Percentiles rank a stretch among this genome's conserved stretches.
Conservation (phyloP, 1,284 basidiomycete genomes). For the Pseudozyma tsukubaensis region DNA sequence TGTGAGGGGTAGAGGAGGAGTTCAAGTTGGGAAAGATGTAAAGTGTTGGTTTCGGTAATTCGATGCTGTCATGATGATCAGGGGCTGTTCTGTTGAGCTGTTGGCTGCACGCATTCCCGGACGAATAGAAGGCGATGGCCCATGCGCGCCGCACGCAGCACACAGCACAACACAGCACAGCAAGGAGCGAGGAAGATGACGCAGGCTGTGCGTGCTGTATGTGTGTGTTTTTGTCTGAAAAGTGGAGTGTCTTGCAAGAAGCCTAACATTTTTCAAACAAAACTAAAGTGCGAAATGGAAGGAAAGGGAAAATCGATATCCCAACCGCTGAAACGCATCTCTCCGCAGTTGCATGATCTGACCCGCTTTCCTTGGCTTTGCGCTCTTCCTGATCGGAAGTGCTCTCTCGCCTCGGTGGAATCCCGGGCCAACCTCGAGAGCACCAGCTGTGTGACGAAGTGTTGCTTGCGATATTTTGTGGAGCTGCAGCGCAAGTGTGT, state of each 20-base stretch:
- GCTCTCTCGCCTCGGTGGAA: not conserved
- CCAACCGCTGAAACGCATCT: not conserved
- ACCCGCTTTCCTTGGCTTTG: slow-evolving; percentile 1
- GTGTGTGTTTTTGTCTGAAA: not conserved
- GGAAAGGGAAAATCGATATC: slow-evolving; percentile 12
- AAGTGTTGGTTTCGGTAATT: slow-evolving; percentile 8
- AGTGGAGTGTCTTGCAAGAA: not conserved
- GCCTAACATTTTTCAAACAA: not conserved
- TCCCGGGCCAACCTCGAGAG: slow-evolving; percentile 7
- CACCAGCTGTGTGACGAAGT: not conserved
- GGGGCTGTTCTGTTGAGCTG: not conserved
- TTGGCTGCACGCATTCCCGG: slow-evolving; percentile 1
- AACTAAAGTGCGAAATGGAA: not conserved
- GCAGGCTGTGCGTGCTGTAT: not conserved
- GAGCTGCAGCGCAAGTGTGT: slow-evolving; percentile 2
- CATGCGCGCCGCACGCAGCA: slow-evolving; percentile 2
- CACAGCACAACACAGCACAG: no score
- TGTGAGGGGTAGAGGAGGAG: not conserved
- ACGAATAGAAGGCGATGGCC: slow-evolving; percentile 16
- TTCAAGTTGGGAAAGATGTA: not conserved
- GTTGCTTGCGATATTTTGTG: slow-evolving; percentile 6
- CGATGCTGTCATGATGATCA: slow-evolving; percentile 10
- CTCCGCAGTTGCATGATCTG: not conserved
- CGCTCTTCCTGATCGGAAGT: slow-evolving; percentile 20
- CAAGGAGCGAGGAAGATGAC: slow-evolving; percentile 9